phyloP scores from a whole-genome alignment of 805 yeast species.

The Clavispora fructus region DNA sequence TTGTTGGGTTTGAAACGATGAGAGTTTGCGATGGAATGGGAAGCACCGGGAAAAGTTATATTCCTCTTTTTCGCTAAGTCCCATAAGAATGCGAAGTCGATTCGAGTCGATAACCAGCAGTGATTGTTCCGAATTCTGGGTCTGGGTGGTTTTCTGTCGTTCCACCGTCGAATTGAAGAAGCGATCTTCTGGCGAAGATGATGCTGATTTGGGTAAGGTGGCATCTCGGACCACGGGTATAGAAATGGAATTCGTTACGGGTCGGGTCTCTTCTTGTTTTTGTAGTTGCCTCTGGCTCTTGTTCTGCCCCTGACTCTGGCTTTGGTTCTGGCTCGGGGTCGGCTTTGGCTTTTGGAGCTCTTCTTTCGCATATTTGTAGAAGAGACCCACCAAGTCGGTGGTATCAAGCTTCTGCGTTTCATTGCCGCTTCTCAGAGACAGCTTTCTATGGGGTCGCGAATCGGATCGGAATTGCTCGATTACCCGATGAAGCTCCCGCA shows the following conservation, averaged over 20 bases:
- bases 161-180: background rate
- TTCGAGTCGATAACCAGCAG: background rate
- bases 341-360: slow-evolving; percentile 10
- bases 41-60: slow-evolving; percentile 70
- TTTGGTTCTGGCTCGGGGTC: background rate
- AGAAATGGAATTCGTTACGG: background rate
- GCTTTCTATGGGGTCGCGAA: background rate
- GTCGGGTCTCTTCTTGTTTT: background rate
- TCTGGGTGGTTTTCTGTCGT: background rate
- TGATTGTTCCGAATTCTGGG: slow-evolving; percentile 1
- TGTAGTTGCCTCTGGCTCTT: background rate
- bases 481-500: slow-evolving; percentile 28
- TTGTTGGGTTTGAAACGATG: slow-evolving; percentile 50
- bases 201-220: background rate
- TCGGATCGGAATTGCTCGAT: slow-evolving; percentile 14
- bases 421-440: slow-evolving; percentile 1
- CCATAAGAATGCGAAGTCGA: background rate
- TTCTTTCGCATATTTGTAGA: slow-evolving; percentile 38
- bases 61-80: slow-evolving; percentile 45
- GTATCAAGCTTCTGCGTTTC: slow-evolving; percentile 1
- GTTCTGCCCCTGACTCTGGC: background rate
- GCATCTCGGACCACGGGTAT: background rate
- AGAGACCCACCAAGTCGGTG: slow-evolving; percentile 30
- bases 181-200: background rate
- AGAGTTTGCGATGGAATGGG: slow-evolving; percentile 68